These are phyloP conservation scores for Colletotrichum sp. DNA, from an alignment of 2,329 filamentous ascomycete genomes.

Conservation along the genomic window DNA sequence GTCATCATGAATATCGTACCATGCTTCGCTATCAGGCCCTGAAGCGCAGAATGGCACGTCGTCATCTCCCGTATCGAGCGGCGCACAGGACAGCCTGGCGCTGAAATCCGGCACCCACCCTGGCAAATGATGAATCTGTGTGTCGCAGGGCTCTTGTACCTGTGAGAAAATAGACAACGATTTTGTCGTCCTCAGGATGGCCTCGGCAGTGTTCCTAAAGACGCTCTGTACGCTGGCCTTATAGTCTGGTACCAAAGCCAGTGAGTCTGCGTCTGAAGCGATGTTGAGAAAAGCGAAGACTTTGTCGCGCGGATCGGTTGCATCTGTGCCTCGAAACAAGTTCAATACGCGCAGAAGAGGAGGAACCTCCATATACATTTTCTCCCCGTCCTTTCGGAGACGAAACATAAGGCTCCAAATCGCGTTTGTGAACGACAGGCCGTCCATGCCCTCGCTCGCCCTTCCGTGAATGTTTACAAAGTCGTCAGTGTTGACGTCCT, in stretches of 20 bases:
- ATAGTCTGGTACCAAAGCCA: not conserved
- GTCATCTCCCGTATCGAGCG: not conserved
- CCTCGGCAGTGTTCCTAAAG: not conserved
- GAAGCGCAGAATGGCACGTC: not conserved
- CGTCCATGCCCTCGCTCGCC: not conserved
- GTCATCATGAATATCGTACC: not conserved
- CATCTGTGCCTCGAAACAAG: not conserved
- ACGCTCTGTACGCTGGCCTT: not conserved
- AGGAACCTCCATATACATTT: not conserved
- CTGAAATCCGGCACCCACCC: not conserved
- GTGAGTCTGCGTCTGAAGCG: not conserved
- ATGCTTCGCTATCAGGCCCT: not conserved
- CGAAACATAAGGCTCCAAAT: not conserved
- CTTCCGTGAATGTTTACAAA: not conserved
- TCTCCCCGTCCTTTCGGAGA: not conserved
- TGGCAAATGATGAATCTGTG: not conserved
- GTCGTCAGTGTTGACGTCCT: not conserved
- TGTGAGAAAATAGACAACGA: not conserved
- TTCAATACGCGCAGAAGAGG: not conserved
- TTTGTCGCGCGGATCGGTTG: not conserved
- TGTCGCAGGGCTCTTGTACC: not conserved
- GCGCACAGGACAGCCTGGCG: accelerated
- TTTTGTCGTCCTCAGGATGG: not conserved
- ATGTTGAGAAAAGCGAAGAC: not conserved
- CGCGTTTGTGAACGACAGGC: not conserved